Evolutionary conservation across 2,329 filamentous ascomycete species (phyloP).

Genomic region (Alternaria infectoria): DNA sequence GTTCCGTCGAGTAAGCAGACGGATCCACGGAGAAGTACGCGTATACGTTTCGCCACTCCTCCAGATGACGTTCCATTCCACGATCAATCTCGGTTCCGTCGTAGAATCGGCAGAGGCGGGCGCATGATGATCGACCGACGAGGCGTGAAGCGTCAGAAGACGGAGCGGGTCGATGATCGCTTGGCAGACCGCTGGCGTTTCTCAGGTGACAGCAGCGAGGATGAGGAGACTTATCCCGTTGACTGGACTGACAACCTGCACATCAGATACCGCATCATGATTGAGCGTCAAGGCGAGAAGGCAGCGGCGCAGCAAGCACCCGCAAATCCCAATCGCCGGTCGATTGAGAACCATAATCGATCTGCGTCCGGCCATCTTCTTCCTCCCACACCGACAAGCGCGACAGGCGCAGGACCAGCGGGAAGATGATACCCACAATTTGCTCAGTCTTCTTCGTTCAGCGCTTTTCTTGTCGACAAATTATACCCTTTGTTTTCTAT

Average conservation of each 20-base stretch:
- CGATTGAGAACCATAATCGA: conserved; percentile 46
- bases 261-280: conserved; percentile 63
- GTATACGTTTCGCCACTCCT: conserved; percentile 48
- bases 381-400: conserved; percentile 38
- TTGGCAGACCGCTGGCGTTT: conserved; percentile 71
- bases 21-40: conserved; percentile 33
- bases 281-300: conserved; percentile 51
- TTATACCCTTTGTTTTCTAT: conserved; percentile 44
- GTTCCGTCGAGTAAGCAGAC: conserved; percentile 41
- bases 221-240: conserved; percentile 74
- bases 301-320: conserved; percentile 35
- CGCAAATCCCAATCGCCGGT: conserved; percentile 30
- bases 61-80: conserved; percentile 48
- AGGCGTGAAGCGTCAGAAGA: conserved; percentile 62
- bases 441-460: conserved; percentile 7
- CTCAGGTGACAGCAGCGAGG: conserved; percentile 83
- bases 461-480: conserved; percentile 25
- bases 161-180: conserved; percentile 40
- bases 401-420: conserved; percentile 12
- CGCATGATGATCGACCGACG: conserved; percentile 88
- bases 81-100: conserved; percentile 72
- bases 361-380: conserved; percentile 45
- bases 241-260: conserved; percentile 70
- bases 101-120: conserved; percentile 82
- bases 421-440: conserved; percentile 11